Percentiles rank a stretch among this genome's conserved stretches.
Evolutionary conservation across 495 filamentous ascomycete species (phyloP).

Genomic region (Pseudomonodictys pantanalensis): DNA sequence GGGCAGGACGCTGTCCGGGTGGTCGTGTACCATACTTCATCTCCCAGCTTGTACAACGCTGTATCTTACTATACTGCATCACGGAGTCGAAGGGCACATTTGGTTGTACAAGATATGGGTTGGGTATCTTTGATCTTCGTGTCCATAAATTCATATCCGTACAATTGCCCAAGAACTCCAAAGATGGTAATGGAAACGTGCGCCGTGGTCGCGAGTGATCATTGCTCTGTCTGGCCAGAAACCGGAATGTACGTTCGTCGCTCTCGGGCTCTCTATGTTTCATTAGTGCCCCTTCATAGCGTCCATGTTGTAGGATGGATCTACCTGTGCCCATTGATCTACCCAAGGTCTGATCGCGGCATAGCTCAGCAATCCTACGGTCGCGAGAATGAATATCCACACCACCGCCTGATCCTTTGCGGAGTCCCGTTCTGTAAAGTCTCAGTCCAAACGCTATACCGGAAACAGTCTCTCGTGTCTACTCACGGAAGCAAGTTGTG

Average conservation of each 20-base stretch:
- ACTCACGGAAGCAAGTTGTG: conserved; percentile 83
- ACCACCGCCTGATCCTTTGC: conserved; percentile 88
- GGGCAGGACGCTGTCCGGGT: conserved; percentile 7
- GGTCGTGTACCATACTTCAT: conserved; percentile 27
- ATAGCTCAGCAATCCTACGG: conserved; percentile 76
- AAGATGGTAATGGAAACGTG: background rate
- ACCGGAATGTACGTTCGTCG: conserved; percentile 34
- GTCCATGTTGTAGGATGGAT: background rate
- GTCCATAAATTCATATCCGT: conserved; percentile 9
- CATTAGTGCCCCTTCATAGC: background rate
- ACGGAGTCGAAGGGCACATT: conserved; percentile 17
- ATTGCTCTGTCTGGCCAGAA: conserved; percentile 22
- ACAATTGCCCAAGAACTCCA: background rate
- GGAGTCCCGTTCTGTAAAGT: conserved; percentile 69
- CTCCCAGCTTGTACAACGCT: conserved; percentile 25
- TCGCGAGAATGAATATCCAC: conserved; percentile 85
- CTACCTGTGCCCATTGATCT: conserved; percentile 48
- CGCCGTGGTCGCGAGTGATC: background rate
- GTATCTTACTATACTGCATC: conserved; percentile 20
- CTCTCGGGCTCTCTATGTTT: conserved; percentile 25
- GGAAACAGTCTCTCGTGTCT: background rate
- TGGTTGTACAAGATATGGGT: conserved; percentile 8
- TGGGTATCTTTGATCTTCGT: conserved; percentile 24
- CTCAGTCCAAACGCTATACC: conserved; percentile 21
- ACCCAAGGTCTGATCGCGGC: conserved; percentile 69